Base-by-base conservation (phyloP, 495 filamentous ascomycete genomes). In the Neohortaea acidophila region DNA sequence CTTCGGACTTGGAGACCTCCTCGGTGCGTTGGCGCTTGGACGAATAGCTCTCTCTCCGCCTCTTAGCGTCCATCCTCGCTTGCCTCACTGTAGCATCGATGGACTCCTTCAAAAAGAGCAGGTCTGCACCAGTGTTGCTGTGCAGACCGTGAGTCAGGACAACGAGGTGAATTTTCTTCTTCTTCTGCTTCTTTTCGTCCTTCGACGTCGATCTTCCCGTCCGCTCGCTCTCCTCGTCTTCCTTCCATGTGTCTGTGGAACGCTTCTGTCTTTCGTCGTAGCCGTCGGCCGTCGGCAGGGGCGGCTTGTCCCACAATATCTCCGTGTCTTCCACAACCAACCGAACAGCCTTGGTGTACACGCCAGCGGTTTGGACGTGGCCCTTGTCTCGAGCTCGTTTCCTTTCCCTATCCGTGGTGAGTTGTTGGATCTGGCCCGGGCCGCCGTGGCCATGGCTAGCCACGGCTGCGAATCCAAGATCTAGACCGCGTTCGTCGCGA, bases 41-140 rank as follows among this genome's bases (percentile, higher is more conserved):
- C 6, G 33, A 41, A 20, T 44, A 44, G 17, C 21, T 36, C 15
- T 68, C 67, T 43, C 62, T 68, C 28, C 77, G 64, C 32, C 64
- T 65, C 48, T 65, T 72, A 5, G 66, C 65, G 44, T 75, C 70
- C 27, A 70, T 57, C 36, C 73, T 73, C 13, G 78, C 72, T 51
- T 81, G 73, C 44, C 65, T 77, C 2, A 75, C 75, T 19, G 82
- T 74, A 22, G 76, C 73, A 57, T 97, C 91, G 37, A 97, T 94
- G 49, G 83, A 86, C 56, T 97, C 89, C 53, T 97, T 97, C 49
- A 97, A 57, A 55, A 81, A 97, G 20, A 97, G 64, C 91, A 97
- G 92, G 61, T 97, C 89, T 27, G 84, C 75, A 1, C 91, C 84
- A n/a, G 94, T 68, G 59, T 97, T 97, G 59, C 86, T 91, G 56